Evolutionary conservation across 2,329 filamentous ascomycete species (phyloP), one percentile per base, ranked within the genome.

Genomic region (Colletotrichum limetticola): DNA sequence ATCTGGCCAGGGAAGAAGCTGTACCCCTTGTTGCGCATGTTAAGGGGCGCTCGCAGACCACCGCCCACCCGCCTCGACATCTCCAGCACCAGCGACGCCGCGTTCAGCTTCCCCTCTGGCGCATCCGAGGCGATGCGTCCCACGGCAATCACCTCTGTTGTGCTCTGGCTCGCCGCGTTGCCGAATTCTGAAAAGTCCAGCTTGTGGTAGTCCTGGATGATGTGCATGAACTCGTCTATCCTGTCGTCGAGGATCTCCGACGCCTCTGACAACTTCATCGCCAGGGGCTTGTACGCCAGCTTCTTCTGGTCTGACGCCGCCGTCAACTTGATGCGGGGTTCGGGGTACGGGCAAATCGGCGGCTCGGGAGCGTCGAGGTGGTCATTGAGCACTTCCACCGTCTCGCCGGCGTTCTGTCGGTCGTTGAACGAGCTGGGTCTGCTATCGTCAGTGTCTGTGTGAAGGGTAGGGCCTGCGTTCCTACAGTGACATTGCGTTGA

Each of bases 1-100:
- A 98, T 95, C 80, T 98, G 95, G 6, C 97, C 97, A 0, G 96
- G 97, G 80, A 98, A 98, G 85, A 98, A 94, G 79, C 94, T 93
- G 83, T 93, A 97, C 1, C 89, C 75, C 35, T 87, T 84, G 2
- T 88, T 88, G 73, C 93, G 89, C 70, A 98, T 85, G 75, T 94
- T 94, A 22, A 99, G 83, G 5, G 95, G 94, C 35, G 98, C 90
- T 71, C 97, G 90, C 70, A 94, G 85, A 5, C 95, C 97, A 75
- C 93, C 94, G 46, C 97, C 97, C 77, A 91, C 94, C 35, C 94
- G 89, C 76, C 96, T 88, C 28, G 95, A 97, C 24, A 93, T 96
- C 83, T 99, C 97, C 1, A 99, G 87, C 4, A 98, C 92, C 22
- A 98, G 84, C 1, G 95, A 97, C 1, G 95, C 92, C 1, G 91